Conservation (phyloP, 495 filamentous ascomycete genomes). For the Penicillium fimorum region DNA sequence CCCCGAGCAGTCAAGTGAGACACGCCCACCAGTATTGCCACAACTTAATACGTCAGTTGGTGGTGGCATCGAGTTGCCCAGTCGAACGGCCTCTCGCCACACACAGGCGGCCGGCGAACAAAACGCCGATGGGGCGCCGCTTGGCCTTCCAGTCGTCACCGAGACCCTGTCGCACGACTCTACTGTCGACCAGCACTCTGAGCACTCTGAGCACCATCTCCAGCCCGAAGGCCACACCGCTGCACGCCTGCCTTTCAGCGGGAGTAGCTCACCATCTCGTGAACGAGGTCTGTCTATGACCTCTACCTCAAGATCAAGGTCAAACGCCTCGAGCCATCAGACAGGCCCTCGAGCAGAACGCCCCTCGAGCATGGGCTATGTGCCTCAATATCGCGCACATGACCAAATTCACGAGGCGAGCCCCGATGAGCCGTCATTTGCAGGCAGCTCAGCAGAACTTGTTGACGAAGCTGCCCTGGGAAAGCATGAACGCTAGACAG, state of each 20-base stretch:
- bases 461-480: slow-evolving; percentile 34
- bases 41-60: slow-evolving; percentile 53
- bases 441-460: slow-evolving; percentile 51
- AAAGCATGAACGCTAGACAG: slow-evolving; percentile 7
- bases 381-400: slow-evolving; percentile 63
- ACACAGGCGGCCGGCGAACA: slow-evolving; percentile 37
- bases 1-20: slow-evolving; percentile 12
- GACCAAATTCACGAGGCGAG: slow-evolving; percentile 59
- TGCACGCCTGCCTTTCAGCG: slow-evolving; percentile 59
- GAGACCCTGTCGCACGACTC: slow-evolving; percentile 20
- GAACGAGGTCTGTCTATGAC: slow-evolving; percentile 45
- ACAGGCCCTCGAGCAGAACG: slow-evolving; percentile 50
- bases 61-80: slow-evolving; percentile 63
- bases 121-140: slow-evolving; percentile 9
- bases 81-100: slow-evolving; percentile 59
- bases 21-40: slow-evolving; percentile 54
- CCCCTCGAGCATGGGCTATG: slow-evolving; percentile 68
- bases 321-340: slow-evolving; percentile 38
- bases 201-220: slow-evolving; percentile 22
- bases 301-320: slow-evolving; percentile 47
- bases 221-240: slow-evolving; percentile 36
- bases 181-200: not conserved
- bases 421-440: slow-evolving; percentile 51
- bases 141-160: slow-evolving; percentile 23
- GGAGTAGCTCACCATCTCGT: slow-evolving; percentile 51